Evolutionary conservation across 2,329 filamentous ascomycete genomes (phyloP), one percentile per base, ranked within the genome.

Genomic region (Cordyceps pruinosa): DNA sequence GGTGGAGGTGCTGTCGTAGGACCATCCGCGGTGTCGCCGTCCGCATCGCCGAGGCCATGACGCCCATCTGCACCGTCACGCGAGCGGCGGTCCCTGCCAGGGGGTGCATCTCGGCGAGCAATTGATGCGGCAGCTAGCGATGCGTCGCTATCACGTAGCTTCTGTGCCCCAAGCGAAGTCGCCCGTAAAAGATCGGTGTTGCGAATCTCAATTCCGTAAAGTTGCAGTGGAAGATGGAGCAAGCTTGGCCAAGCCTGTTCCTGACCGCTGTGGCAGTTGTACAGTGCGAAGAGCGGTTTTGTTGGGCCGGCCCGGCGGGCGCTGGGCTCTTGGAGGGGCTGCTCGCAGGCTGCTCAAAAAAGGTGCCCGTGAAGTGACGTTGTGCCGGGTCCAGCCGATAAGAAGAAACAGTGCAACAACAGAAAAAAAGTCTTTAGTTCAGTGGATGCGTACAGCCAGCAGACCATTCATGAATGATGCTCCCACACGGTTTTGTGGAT

Each of bases 221-320:
- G 30, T 17, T 37, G 30, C 7, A 35, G 32, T 49, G 5, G 6
- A 34, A 12, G 10, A 9, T 15, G 21, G 9, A 7, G 25, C 23
- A 17, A 41, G 34, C 35, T 51, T 19, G 37, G 28, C 37, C 15
- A 34, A 44, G 26, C 28, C 25, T 23, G 50, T 44, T 21, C 2
- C 37, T 44, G 37, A 53, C 50, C 37, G 50, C 50, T 44, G 34
- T 42, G n/a, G n/a, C n/a, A n/a, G n/a, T n/a, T 35, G 35, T 51
- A 51, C 48, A 51, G 48, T 51, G 48, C 48, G 48, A 51, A 51
- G 48, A 26, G 32, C 21, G 35, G 21, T n/a, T 41, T 51, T 41
- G 48, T 51, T 41, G 35, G 35, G 5, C 25, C 35, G 48, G 35
- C 48, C 15, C 9, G 7, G 21, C 10, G 21, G 5, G 46, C 54